Evolutionary conservation across 2,329 filamentous ascomycete genomes (phyloP).

Genomic region (Calonectria pauciramosa): DNA sequence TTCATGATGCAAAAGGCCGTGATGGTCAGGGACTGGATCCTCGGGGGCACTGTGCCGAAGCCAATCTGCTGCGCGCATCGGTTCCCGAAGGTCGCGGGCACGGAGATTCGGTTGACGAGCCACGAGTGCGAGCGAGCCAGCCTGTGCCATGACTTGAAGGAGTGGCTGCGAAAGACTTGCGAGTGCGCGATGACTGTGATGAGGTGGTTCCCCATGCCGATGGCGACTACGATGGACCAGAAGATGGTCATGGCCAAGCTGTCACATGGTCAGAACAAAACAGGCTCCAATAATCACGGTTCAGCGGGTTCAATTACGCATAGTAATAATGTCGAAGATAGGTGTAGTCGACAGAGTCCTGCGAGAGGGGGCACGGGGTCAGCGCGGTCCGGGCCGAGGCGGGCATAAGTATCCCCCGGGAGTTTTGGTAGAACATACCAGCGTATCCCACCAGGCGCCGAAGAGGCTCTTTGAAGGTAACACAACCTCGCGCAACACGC

Average conservation of each 20-base stretch:
- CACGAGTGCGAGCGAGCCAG: slow-evolving; percentile 38
- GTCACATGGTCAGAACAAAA: neutral
- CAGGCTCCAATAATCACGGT: fast-evolving
- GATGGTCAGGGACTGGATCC: slow-evolving; percentile 59
- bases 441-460: slow-evolving; percentile 53
- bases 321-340: slow-evolving; percentile 52
- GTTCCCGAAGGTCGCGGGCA: slow-evolving; percentile 60
- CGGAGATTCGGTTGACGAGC: slow-evolving; percentile 50
- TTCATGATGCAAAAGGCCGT: slow-evolving; percentile 55
- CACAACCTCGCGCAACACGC: slow-evolving; percentile 47
- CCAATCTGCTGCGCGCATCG: slow-evolving; percentile 58
- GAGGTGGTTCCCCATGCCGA: slow-evolving; percentile 53
- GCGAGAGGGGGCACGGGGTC: slow-evolving; percentile 10
- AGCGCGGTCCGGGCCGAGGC: neutral
- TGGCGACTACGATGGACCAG: slow-evolving; percentile 55
- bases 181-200: slow-evolving; percentile 28
- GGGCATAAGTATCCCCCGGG: neutral
- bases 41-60: slow-evolving; percentile 60
- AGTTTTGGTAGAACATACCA: slow-evolving; percentile 44
- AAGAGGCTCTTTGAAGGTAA: slow-evolving; percentile 53
- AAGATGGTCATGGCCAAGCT: slow-evolving; percentile 55
- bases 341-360: slow-evolving; percentile 55
- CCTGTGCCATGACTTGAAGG: neutral
- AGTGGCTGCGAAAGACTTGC: neutral
- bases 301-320: slow-evolving; percentile 44